Percentiles rank a stretch among this genome's conserved stretches.
These are phyloP conservation scores for Fusarium dlaminii DNA, from an alignment of 2,329 filamentous ascomycete species.

Conservation along the genomic window DNA sequence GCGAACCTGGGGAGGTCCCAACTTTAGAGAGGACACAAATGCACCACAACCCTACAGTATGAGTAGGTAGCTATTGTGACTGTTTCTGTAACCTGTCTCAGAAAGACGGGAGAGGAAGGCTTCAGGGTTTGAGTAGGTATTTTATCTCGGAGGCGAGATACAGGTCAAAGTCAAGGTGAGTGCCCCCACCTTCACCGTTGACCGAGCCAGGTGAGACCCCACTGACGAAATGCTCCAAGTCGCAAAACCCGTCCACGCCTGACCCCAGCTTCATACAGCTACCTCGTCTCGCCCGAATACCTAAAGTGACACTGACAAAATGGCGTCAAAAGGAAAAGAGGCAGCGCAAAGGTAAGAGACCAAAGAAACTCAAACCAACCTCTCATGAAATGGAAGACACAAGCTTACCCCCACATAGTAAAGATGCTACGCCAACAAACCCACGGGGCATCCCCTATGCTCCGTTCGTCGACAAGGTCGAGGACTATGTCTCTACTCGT, in stretches of 20 bases:
- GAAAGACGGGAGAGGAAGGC: neutral
- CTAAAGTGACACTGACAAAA: constrained; percentile 42
- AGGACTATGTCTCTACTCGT: constrained; percentile 84
- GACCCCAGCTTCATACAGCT: constrained; percentile 37
- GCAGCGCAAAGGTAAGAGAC: constrained; percentile 47
- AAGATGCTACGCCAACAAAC: constrained; percentile 71
- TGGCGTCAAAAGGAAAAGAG: constrained; percentile 55
- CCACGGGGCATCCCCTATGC: constrained; percentile 84
- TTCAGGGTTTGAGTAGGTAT: neutral
- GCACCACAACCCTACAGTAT: neutral
- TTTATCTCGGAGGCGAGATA: neutral
- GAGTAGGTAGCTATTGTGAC: neutral
- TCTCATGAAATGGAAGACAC: neutral
- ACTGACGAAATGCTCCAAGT: constrained; percentile 46
- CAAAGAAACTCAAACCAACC: neutral
- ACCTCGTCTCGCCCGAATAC: constrained; percentile 32
- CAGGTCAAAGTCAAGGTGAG: constrained; percentile 2
- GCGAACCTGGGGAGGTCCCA: neutral
- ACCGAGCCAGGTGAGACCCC: constrained; percentile 42
- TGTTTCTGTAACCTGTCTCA: neutral
- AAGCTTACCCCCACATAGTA: constrained; percentile 41
- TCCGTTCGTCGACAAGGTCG: constrained; percentile 87
- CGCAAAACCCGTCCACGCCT: constrained; percentile 41
- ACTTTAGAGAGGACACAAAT: neutral
- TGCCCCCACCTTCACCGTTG: constrained; percentile 43